A percentile compares a stretch with the other conserved stretches of the same genome.
phyloP scores from a whole-genome alignment of 2,329 filamentous ascomycete species.

The Cadophora sp. region DNA sequence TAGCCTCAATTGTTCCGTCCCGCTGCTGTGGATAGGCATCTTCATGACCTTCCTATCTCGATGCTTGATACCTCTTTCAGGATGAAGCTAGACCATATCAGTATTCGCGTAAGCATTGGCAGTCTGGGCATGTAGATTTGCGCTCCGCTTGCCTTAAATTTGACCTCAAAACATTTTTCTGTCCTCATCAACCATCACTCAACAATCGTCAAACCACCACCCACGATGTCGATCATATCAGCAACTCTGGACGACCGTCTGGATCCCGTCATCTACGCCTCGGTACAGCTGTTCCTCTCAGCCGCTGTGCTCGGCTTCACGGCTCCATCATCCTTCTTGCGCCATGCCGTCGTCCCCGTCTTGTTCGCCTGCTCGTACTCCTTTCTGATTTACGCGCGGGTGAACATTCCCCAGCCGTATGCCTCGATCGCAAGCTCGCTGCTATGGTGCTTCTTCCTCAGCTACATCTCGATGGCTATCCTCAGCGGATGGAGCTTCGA shows the following conservation, averaged over 20 bases:
- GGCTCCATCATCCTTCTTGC: not conserved
- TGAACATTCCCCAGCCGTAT: not conserved
- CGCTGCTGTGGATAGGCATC: not conserved
- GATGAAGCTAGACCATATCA: not conserved
- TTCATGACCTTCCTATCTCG: slow-evolving; percentile 10
- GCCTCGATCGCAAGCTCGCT: not conserved
- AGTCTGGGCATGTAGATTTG: not conserved
- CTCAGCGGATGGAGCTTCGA: slow-evolving; percentile 19
- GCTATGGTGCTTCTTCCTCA: slow-evolving; percentile 1
- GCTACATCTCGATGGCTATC: slow-evolving; percentile 14
- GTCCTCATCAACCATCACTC: slow-evolving; percentile 3
- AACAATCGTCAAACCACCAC: not conserved
- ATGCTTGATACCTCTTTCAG: not conserved
- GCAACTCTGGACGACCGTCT: slow-evolving; percentile 10
- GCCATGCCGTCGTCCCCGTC: slow-evolving; percentile 9
- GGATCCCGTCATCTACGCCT: slow-evolving; percentile 3
- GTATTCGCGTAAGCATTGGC: slow-evolving; percentile 12
- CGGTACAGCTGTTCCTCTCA: not conserved
- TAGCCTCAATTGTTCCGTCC: not conserved
- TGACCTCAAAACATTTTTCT: slow-evolving; percentile 2
- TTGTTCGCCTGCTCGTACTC: slow-evolving; percentile 6
- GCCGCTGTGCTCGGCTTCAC: slow-evolving; percentile 15
- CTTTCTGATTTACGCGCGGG: slow-evolving; percentile 1
- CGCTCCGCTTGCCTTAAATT: not conserved
- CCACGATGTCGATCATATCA: slow-evolving; percentile 9